These are phyloP conservation scores for Petunia axillaris DNA, from an alignment of 257 asterid species.

Conservation along the genomic window DNA sequence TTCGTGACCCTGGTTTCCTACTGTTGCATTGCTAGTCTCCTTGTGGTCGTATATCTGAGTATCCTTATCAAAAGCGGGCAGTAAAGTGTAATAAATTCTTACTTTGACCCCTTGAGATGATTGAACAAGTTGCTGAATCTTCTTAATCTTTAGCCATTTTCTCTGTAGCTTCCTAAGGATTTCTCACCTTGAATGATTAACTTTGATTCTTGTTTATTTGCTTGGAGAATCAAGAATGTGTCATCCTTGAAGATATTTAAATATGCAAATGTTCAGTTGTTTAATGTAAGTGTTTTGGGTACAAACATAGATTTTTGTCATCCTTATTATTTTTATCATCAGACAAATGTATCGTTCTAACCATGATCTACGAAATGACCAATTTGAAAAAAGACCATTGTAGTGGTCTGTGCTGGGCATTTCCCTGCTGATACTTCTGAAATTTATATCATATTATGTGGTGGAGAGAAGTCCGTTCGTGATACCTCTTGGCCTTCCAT, in stretches of 20 bases:
- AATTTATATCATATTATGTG: background rate
- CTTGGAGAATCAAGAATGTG: background rate
- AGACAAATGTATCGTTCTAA: background rate
- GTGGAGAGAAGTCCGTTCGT: background rate
- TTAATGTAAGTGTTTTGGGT: background rate
- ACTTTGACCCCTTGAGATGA: background rate
- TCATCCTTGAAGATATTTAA: too few relatives aligned
- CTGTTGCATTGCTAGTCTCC: background rate
- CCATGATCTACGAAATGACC: background rate
- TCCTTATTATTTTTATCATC: background rate
- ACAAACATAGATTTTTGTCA: background rate
- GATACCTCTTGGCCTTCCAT: background rate
- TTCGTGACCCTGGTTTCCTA: conserved; percentile 20
- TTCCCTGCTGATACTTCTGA: background rate
- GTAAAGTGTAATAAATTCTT: background rate
- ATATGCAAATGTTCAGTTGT: conserved; percentile 1
- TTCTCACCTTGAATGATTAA: too few relatives aligned
- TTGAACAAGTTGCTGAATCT: background rate
- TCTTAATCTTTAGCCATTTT: background rate
- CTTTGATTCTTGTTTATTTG: too few relatives aligned
- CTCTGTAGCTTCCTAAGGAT: too few relatives aligned
- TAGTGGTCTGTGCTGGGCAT: background rate
- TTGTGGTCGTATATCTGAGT: background rate
- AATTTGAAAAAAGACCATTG: background rate
- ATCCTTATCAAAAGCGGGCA: background rate